phyloP scores from a whole-genome alignment of 768 basidiomycete species.

The Termitomyces titanicus region DNA sequence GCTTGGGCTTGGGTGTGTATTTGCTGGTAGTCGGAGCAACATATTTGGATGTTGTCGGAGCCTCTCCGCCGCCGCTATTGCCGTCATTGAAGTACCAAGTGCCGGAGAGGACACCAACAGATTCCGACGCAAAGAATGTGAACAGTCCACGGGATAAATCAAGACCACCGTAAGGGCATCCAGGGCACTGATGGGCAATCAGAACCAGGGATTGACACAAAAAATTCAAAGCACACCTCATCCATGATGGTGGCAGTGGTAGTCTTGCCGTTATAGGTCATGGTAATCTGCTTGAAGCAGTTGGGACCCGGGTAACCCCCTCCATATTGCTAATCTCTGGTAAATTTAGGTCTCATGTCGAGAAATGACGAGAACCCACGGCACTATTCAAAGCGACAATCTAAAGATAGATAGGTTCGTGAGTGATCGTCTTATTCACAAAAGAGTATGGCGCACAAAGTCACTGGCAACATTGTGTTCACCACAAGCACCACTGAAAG shows the following conservation, averaged over 20 bases:
- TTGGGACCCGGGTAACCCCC: conserved; percentile 36
- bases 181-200: conserved; percentile 1
- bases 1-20: conserved; percentile 7
- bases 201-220: conserved; percentile 14
- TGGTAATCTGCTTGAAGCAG: conserved; percentile 62
- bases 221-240: conserved; percentile 30
- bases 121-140: conserved; percentile 40
- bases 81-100: conserved; percentile 40
- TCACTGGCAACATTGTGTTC: conserved; percentile 20
- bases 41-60: conserved; percentile 15
- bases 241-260: conserved; percentile 59
- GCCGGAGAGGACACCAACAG: conserved; percentile 45
- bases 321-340: conserved; percentile 49
- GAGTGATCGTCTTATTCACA: not conserved
- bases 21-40: conserved; percentile 14
- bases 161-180: conserved; percentile 46
- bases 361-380: conserved; percentile 22
- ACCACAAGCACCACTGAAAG: conserved; percentile 27
- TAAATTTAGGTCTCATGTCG: not conserved
- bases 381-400: conserved; percentile 28
- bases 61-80: conserved; percentile 14
- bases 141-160: conserved; percentile 62
- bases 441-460: conserved; percentile 18
- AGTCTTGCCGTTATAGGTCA: conserved; percentile 56
- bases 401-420: conserved; percentile 10